Base-by-base conservation (phyloP, 2,329 filamentous ascomycete genomes). In the Penicillium sp. region DNA sequence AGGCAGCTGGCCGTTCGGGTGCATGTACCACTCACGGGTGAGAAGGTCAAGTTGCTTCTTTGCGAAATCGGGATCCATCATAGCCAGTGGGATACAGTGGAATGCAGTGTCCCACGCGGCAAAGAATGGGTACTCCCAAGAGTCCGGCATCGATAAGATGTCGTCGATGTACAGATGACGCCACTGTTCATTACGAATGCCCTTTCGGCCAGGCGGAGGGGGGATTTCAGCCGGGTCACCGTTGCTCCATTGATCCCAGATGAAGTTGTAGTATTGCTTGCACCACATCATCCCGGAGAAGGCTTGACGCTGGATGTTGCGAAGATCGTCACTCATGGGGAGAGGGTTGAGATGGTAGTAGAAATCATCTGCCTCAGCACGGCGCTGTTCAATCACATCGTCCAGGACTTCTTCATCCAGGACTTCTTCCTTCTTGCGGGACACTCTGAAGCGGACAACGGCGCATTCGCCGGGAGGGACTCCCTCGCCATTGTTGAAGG, bases 241-340 rank as follows among this genome's bases (percentile, higher is more conserved):
- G 62, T 96, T 96, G 27, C 92, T 92, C 93, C 93, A 97, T 72
- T 97, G 90, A 63, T 97, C 92, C 91, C 92, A 97, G 67, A 97
- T 86, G 75, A 97, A 97, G 71, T 95, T 86, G 74, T 97, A 97
- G 76, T 91, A 91, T 74, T 97, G 93, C 75, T 97, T 97, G 61
- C 89, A 95, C 93, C 93, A 97, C 83, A 97, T 88, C 93, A 97
- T 97, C 53, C 94, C 93, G 0, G 92, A 87, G 64, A 97, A 89
- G 4, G 93, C 94, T 74, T 97, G 92, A 65, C 93, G 86, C 76
- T 97, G 94, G 65, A 97, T 94, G 74, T 95, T 97, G 65, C 92
- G 88, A 58, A 97, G 82, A 70, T 97, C 93, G 48, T 97, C 92
- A 0, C 90, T 84, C 88, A 97, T 96, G 3, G 92, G 93, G 39